phyloP scores from a whole-genome alignment of 2,329 filamentous ascomycete species.

The Emergomyces pasteurianus region DNA sequence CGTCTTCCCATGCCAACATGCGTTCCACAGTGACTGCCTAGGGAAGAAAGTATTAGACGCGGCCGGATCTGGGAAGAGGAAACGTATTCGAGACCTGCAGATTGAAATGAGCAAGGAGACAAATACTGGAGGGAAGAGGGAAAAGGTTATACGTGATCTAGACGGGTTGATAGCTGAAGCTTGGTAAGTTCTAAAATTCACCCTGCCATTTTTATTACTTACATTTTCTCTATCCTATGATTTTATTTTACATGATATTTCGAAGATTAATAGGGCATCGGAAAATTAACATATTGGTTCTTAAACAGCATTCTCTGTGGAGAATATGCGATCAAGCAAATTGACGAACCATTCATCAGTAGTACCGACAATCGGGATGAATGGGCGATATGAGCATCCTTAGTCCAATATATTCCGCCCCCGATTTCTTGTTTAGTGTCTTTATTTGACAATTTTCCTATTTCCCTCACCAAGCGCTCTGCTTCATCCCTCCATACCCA shows the following conservation, averaged over 20 bases:
- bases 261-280: neutral
- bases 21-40: constrained; percentile 91
- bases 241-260: neutral
- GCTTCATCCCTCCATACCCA: neutral
- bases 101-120: constrained; percentile 67
- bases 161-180: constrained; percentile 83
- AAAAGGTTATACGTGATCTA: constrained; percentile 74
- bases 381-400: constrained; percentile 52
- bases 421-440: neutral
- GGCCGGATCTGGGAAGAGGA: constrained; percentile 61
- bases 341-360: constrained; percentile 84
- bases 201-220: neutral
- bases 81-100: constrained; percentile 76
- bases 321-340: constrained; percentile 85
- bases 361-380: constrained; percentile 61
- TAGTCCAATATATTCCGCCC: neutral
- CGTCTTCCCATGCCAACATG: constrained; percentile 96
- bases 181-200: constrained; percentile 49
- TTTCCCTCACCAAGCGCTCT: neutral
- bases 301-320: constrained; percentile 70
- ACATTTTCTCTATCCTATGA: neutral
- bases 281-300: constrained; percentile 3
- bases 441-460: neutral
- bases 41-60: constrained; percentile 76
- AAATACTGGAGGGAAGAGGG: constrained; percentile 57